phyloP scores from a whole-genome alignment of 225 moss, liverwort and hornwort species.

The Lunularia cruciata region DNA sequence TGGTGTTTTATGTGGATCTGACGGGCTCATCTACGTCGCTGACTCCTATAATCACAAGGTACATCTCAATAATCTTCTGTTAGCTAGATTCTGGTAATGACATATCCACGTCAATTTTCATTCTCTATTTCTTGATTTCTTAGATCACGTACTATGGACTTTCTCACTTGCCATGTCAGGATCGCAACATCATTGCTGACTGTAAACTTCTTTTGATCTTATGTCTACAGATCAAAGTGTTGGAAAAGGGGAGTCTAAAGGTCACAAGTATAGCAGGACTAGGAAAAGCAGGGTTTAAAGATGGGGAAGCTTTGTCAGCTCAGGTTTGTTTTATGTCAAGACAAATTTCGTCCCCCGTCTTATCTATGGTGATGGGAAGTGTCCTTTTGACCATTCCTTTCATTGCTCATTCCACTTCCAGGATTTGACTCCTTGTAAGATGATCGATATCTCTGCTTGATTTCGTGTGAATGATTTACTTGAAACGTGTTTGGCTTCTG shows the following conservation, averaged over 20 bases:
- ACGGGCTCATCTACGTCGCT: constrained; percentile 78
- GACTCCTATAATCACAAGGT: constrained; percentile 99
- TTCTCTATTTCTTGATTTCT: not conserved
- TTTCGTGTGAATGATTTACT: no score
- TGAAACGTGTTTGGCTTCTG: no score
- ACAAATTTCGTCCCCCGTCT: no score
- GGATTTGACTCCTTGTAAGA: no score
- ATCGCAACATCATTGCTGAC: not conserved
- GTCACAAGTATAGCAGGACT: constrained; percentile 75
- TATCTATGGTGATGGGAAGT: no score
- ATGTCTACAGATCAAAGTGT: constrained; percentile 40
- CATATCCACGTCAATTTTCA: not conserved
- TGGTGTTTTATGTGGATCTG: constrained; percentile 65
- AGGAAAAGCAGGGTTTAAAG: constrained; percentile 91
- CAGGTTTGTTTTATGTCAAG: constrained; percentile 58
- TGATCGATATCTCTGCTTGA: no score
- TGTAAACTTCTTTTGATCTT: no score
- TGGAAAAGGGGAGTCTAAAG: constrained; percentile 56
- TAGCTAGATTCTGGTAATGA: not conserved
- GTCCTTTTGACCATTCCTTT: no score
- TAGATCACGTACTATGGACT: not conserved
- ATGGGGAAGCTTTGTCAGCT: constrained; percentile 59
- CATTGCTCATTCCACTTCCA: no score
- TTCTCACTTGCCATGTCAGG: not conserved
- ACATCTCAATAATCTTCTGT: not conserved